Evolutionary conservation across 208 protist species (phyloP).

Genomic region (Leishmania major): DNA sequence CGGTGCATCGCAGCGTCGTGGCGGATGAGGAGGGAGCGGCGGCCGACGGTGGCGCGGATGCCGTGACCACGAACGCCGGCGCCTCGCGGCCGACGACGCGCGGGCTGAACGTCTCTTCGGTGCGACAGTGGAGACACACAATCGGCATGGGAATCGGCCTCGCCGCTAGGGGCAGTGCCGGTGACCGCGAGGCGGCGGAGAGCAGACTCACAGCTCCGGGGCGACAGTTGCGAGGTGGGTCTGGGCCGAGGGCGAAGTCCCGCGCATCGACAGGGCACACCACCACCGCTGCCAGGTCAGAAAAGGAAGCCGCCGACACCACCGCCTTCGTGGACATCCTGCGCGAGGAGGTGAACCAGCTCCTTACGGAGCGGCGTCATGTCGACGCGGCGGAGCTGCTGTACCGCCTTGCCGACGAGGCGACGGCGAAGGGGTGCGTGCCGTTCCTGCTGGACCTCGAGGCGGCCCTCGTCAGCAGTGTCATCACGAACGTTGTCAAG

Average conservation of each 20-base stretch:
- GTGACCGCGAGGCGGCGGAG: conserved; percentile 11
- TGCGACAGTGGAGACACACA: conserved; percentile 61
- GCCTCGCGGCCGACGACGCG: conserved; percentile 59
- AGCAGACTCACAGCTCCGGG: neutral
- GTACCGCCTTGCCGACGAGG: conserved; percentile 56
- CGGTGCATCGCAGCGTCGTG: conserved; percentile 13
- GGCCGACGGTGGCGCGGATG: conserved; percentile 5
- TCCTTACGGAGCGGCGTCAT: conserved; percentile 71
- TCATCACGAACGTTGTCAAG: conserved; percentile 43
- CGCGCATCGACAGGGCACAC: neutral
- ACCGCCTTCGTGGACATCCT: conserved; percentile 68
- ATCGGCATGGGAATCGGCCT: conserved; percentile 25
- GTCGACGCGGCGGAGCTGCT: conserved; percentile 73
- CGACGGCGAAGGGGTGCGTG: conserved; percentile 55
- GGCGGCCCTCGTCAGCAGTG: conserved; percentile 54
- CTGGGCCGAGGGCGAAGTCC: neutral
- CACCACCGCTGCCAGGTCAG: conserved; percentile 11
- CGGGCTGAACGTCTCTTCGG: conserved; percentile 62
- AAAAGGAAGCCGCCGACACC: conserved; percentile 43
- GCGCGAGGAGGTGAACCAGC: conserved; percentile 64
- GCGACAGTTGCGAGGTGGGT: conserved; percentile 2
- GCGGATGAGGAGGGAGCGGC: neutral
- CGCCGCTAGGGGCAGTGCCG: conserved; percentile 8
- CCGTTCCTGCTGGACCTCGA: conserved; percentile 73
- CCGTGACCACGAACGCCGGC: conserved; percentile 6